Percentiles rank a stretch among this genome's conserved stretches.
Conservation (phyloP, 805 yeast species). For the Wickerhamiella galacta region DNA sequence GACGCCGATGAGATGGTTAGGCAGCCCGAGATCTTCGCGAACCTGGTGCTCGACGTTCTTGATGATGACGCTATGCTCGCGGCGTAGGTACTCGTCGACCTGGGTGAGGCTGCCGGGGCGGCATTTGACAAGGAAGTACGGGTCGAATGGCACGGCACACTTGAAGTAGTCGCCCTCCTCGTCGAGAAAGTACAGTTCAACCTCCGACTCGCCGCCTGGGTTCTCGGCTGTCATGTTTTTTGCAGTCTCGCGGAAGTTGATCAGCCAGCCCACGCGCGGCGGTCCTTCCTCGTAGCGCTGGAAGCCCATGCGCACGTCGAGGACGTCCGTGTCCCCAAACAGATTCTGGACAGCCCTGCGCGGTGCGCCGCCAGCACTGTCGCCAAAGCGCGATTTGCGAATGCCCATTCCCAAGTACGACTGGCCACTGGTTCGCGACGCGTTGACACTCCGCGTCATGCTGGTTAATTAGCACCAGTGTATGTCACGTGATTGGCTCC, state of each 20-base stretch:
- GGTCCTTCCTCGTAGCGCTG: conserved; percentile 62
- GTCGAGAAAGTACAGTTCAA: conserved; percentile 84
- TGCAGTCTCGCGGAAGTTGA: conserved; percentile 83
- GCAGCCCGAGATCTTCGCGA: conserved; percentile 67
- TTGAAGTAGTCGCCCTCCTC: conserved; percentile 95
- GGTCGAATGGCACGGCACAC: conserved; percentile 66
- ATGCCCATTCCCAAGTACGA: neutral
- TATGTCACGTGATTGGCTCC: neutral
- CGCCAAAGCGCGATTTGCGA: neutral
- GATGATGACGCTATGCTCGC: conserved; percentile 25
- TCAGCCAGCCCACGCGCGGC: conserved; percentile 68
- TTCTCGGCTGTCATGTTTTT: conserved; percentile 12
- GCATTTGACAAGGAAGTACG: conserved; percentile 65
- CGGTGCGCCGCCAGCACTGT: neutral
- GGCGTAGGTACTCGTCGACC: conserved; percentile 53
- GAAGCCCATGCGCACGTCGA: conserved; percentile 81
- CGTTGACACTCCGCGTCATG: neutral
- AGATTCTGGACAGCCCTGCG: neutral
- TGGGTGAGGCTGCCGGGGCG: conserved; percentile 40
- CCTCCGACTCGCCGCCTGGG: conserved; percentile 66
- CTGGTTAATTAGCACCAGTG: neutral
- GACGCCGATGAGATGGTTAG: conserved; percentile 76
- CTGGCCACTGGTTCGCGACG: neutral
- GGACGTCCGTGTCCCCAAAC: conserved; percentile 29
- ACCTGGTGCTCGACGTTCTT: conserved; percentile 47